Base-by-base conservation (phyloP, 257 asterid genomes). In the Fraxinus anomala region DNA sequence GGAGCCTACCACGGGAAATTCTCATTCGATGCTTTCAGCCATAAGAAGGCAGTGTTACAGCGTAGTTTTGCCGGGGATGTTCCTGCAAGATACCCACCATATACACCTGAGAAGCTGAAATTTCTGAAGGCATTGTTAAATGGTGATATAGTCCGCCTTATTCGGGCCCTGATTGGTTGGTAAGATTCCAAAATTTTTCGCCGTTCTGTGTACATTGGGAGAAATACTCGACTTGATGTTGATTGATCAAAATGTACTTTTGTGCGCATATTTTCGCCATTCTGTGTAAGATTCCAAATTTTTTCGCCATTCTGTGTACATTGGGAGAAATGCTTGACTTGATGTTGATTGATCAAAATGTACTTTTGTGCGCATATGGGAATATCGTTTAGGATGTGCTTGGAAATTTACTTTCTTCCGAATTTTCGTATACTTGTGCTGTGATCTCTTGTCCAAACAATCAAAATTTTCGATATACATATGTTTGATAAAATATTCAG, bases 1-100 rank as follows among this genome's bases (percentile, higher is more conserved):
- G 99, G 99, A 51, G 81, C 97, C 31, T 95, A 91, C 88, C 98
- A 95, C 28, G 99, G 99, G 5, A 91, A 87, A 80, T 88, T 87
- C 84, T 91, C 97, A 1, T 95, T 93, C 34, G 99, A 95, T 24
- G 87, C 92, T 81, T 93, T 95, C 81, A 95, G 96, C 91, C 99
- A 95, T 78, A 90, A 89, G 87, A 95, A 95, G 89, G 85, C 97
- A 16, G 98, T 95, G 80, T 69, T 95, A 67, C 76, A 74, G 8
- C 91, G 98, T 19, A 86, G 88, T 30, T 91, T 91, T 80, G 75
- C 65, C 6, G 98, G 96, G 73, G 99, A 94, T 75, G 70, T 86
- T 44, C 67, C 88, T 72, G 91, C 94, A 73, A 91, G 99, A 82
- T 94, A 91, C 78, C 99, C 99, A 4, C 99, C 99, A 5, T 94